Evolutionary conservation across 2,329 filamentous ascomycete genomes (phyloP).

Genomic region (Ophiosphaerella korrae): DNA sequence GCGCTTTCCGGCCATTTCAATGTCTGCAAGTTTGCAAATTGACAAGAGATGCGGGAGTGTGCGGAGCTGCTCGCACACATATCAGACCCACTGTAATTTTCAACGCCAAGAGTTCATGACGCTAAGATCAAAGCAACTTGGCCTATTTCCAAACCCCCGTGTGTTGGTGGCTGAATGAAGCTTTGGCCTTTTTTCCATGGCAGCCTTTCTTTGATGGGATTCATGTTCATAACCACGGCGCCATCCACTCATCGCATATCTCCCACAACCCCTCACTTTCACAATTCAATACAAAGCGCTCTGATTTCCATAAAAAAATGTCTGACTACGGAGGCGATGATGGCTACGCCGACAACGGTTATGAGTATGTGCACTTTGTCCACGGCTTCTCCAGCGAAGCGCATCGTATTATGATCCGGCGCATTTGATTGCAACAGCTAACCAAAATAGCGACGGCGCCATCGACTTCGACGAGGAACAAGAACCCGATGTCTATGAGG

Average conservation of each 20-base stretch:
- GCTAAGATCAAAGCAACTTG: too few relatives aligned
- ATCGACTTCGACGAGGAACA: constrained; percentile 64
- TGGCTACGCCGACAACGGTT: constrained; percentile 33
- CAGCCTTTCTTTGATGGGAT: constrained; percentile 18
- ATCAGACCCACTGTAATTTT: constrained; percentile 24
- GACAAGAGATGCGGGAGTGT: constrained; percentile 15
- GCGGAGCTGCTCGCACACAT: constrained; percentile 5
- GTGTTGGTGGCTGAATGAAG: constrained; percentile 10
- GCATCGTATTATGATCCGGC: constrained; percentile 4
- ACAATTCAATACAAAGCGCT: neutral
- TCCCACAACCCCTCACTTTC: neutral
- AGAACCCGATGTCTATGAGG: constrained; percentile 67
- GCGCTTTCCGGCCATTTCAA: constrained; percentile 37
- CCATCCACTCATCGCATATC: neutral
- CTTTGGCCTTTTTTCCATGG: constrained; percentile 20
- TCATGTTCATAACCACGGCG: neutral
- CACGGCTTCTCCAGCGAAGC: constrained; percentile 15
- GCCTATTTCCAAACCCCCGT: too few relatives aligned
- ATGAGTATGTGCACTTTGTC: constrained; percentile 39
- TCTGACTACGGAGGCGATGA: constrained; percentile 54
- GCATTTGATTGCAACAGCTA: constrained; percentile 11
- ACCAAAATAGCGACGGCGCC: constrained; percentile 45
- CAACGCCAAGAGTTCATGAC: constrained; percentile 24
- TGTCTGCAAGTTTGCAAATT: constrained; percentile 1
- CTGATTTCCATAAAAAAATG: constrained; percentile 35